Conservation (phyloP, 495 filamentous ascomycete species). For the Hypoxylon lienhwacheense region DNA sequence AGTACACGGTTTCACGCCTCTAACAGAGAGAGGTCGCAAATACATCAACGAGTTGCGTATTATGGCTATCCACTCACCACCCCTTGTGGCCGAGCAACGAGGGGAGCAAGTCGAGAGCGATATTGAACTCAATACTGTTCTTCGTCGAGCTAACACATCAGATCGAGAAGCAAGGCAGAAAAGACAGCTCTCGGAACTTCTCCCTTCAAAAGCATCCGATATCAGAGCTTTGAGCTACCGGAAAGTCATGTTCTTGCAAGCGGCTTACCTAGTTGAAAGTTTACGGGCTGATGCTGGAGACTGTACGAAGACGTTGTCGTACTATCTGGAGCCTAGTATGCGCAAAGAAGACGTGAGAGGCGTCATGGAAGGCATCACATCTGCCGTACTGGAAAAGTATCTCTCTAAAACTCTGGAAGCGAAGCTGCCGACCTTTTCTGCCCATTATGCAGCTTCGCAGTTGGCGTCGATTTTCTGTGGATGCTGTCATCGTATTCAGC, state of each 20-base stretch:
- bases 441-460: constrained; percentile 83
- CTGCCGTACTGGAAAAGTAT: constrained; percentile 72
- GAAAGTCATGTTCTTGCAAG: constrained; percentile 86
- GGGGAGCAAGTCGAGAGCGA: constrained; percentile 90
- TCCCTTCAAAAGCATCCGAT: constrained; percentile 73
- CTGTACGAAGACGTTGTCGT: constrained; percentile 81
- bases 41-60: constrained; percentile 71
- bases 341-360: constrained; percentile 74
- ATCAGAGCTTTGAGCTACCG: constrained; percentile 81
- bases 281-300: constrained; percentile 80
- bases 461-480: constrained; percentile 79
- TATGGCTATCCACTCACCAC: constrained; percentile 82
- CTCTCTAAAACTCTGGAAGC: constrained; percentile 70
- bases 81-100: constrained; percentile 79
- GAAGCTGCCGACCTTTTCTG: constrained; percentile 71
- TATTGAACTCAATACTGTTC: constrained; percentile 89
- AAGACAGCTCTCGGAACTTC: constrained; percentile 65
- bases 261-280: constrained; percentile 81
- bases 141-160: constrained; percentile 76
- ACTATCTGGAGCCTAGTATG: constrained; percentile 90
- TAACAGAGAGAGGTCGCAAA: constrained; percentile 65
- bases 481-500: constrained; percentile 88
- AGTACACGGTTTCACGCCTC: constrained; percentile 83
- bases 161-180: constrained; percentile 82
- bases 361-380: constrained; percentile 83